Conservation (phyloP, 2,329 filamentous ascomycete species). For the Pseudogymnoascus sp. region DNA sequence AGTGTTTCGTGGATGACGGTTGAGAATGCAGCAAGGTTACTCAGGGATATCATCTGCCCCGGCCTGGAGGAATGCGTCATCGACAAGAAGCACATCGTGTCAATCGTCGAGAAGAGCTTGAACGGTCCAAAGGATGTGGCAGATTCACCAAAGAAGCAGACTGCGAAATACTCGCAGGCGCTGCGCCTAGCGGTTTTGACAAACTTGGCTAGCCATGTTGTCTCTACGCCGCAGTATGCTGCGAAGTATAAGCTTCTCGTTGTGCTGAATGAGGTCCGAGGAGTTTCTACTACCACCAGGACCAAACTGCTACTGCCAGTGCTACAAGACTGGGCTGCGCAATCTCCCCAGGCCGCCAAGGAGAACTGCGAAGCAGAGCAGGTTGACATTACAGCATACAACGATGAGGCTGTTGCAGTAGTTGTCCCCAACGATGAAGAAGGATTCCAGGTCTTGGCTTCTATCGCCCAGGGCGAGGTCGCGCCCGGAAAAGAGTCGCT, state of each 20-base stretch:
- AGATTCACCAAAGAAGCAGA: conserved; percentile 37
- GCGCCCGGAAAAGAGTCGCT: conserved; percentile 43
- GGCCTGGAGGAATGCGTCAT: conserved; percentile 79
- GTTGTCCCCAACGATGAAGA: conserved; percentile 50
- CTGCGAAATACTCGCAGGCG: conserved; percentile 43
- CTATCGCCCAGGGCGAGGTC: conserved; percentile 38
- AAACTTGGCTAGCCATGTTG: conserved; percentile 66
- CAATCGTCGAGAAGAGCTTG: conserved; percentile 52
- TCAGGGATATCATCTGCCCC: conserved; percentile 62
- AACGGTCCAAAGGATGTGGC: conserved; percentile 42
- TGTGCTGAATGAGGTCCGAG: conserved; percentile 63
- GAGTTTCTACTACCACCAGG: conserved; percentile 59
- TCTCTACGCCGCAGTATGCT: conserved; percentile 56
- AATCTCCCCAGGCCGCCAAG: conserved; percentile 43
- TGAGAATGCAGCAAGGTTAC: conserved; percentile 50
- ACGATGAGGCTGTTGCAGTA: conserved; percentile 43
- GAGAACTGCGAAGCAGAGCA: conserved; percentile 41
- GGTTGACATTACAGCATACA: conserved; percentile 39
- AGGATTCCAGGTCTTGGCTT: conserved; percentile 45
- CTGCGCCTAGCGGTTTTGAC: conserved; percentile 57
- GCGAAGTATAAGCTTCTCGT: conserved; percentile 67
- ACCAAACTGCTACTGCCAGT: conserved; percentile 70
- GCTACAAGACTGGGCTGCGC: conserved; percentile 58
- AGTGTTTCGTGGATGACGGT: conserved; percentile 48
- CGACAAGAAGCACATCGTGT: conserved; percentile 62